Conservation (phyloP, 805 yeast genomes). For the Alloascoidea hylecoeti region DNA sequence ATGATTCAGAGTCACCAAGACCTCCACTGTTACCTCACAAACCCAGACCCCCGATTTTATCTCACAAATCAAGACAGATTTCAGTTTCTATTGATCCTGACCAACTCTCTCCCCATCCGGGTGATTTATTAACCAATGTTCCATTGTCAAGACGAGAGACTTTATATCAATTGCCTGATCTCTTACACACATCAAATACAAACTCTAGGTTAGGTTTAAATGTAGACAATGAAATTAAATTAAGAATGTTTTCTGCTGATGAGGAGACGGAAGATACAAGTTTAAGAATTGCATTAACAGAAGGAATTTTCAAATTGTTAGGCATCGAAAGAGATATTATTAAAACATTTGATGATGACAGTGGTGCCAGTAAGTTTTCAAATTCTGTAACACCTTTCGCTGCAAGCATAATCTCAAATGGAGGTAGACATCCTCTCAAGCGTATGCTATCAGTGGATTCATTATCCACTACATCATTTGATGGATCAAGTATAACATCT, state of each 20-base stretch:
- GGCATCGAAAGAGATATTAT: conserved; percentile 36
- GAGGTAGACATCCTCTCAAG: too few relatives aligned
- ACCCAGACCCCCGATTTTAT: conserved; percentile 30
- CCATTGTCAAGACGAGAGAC: conserved; percentile 39
- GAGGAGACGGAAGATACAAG: conserved; percentile 65
- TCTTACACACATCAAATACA: too few relatives aligned
- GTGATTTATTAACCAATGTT: conserved; percentile 72
- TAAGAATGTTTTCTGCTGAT: conserved; percentile 34
- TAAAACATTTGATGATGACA: too few relatives aligned
- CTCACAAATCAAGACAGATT: conserved; percentile 27
- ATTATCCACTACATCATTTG: neutral
- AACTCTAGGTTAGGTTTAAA: conserved; percentile 8
- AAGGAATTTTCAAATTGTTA: conserved; percentile 50
- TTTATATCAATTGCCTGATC: conserved; percentile 16
- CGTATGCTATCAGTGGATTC: neutral
- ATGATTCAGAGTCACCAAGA: too few relatives aligned
- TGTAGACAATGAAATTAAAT: conserved; percentile 12
- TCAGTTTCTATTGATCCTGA: conserved; percentile 12
- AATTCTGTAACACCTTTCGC: conserved; percentile 2
- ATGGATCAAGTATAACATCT: conserved; percentile 11
- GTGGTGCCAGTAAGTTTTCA: too few relatives aligned
- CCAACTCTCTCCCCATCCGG: conserved; percentile 53
- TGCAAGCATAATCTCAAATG: too few relatives aligned
- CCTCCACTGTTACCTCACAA: too few relatives aligned
- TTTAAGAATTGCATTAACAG: conserved; percentile 49